Evolutionary conservation across 495 filamentous ascomycete genomes (phyloP).

Genomic region (Lasiosphaeris hirsuta): DNA sequence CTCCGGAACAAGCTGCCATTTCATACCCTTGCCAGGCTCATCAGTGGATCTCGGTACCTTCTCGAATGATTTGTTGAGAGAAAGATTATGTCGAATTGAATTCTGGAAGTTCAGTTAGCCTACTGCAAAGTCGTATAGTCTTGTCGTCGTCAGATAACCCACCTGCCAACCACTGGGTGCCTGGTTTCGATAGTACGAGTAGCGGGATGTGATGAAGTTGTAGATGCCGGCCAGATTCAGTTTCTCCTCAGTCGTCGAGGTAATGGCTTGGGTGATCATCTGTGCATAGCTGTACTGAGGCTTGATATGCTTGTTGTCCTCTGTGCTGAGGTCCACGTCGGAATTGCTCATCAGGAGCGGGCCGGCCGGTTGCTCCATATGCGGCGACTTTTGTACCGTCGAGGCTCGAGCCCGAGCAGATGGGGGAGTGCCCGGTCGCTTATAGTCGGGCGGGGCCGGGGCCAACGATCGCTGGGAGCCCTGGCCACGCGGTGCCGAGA

Average conservation of each 20-base stretch:
- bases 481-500: conserved; percentile 21
- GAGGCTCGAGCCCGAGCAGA: conserved; percentile 39
- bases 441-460: conserved; percentile 66
- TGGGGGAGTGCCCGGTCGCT: conserved; percentile 65
- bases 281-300: conserved; percentile 95
- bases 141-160: conserved; percentile 22
- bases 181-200: conserved; percentile 85
- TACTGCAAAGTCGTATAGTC: not conserved
- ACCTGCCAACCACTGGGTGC: conserved; percentile 81
- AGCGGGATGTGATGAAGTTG: conserved; percentile 80
- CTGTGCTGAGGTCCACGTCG: conserved; percentile 77
- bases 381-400: conserved; percentile 41
- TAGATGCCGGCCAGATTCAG: conserved; percentile 88
- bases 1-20: conserved; percentile 86
- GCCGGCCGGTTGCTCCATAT: conserved; percentile 31
- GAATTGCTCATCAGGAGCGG: conserved; percentile 46
- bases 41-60: conserved; percentile 89
- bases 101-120: conserved; percentile 56
- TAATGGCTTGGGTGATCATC: conserved; percentile 92
- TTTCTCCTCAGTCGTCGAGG: conserved; percentile 77
- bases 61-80: conserved; percentile 85
- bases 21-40: conserved; percentile 98
- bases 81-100: conserved; percentile 93
- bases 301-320: conserved; percentile 82
- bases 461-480: conserved; percentile 54